phyloP scores from a whole-genome alignment of 805 yeast genomes.

The Candida xyloterini region DNA sequence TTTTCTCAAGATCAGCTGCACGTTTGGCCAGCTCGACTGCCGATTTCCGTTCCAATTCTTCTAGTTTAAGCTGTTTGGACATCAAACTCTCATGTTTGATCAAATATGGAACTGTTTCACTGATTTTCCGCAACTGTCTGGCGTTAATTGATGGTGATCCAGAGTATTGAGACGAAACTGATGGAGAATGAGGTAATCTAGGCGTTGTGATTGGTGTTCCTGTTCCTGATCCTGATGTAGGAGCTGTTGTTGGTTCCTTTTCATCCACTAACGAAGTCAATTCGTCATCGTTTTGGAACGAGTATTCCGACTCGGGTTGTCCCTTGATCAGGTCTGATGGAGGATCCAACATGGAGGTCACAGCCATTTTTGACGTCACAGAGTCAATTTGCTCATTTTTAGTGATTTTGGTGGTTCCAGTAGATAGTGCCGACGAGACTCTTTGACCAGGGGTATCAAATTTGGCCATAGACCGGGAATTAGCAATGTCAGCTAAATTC shows the following conservation, averaged over 20 bases:
- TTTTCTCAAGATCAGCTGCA: slow-evolving; percentile 73
- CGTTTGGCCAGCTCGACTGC: slow-evolving; percentile 70
- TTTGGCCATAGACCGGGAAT: slow-evolving; percentile 32
- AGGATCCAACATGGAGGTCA: slow-evolving; percentile 11
- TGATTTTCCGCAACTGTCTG: slow-evolving; percentile 67
- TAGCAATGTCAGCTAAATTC: slow-evolving; percentile 53
- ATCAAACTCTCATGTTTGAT: slow-evolving; percentile 71
- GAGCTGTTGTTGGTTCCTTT: slow-evolving; percentile 2
- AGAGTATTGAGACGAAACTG: slow-evolving; percentile 21
- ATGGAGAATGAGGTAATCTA: slow-evolving; percentile 22
- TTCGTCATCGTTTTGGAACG: slow-evolving; percentile 26
- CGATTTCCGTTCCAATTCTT: slow-evolving; percentile 73
- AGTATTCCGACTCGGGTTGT: slow-evolving; percentile 18
- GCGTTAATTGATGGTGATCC: slow-evolving; percentile 40
- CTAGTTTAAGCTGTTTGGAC: slow-evolving; percentile 74
- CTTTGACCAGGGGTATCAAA: slow-evolving; percentile 17
- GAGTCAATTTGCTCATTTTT: slow-evolving; percentile 15
- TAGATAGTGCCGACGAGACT: slow-evolving; percentile 12
- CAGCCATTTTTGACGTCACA: slow-evolving; percentile 15
- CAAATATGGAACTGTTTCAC: slow-evolving; percentile 84
- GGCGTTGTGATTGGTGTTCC: slow-evolving; percentile 24
- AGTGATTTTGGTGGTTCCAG: slow-evolving; percentile 11
- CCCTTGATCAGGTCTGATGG: slow-evolving; percentile 21
- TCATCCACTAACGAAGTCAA: slow-evolving; percentile 22
- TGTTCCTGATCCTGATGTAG: slow-evolving; percentile 5